Evolutionary conservation across 176 grass and related monocot genomes (phyloP).

Genomic region (Carex myosuroides): DNA sequence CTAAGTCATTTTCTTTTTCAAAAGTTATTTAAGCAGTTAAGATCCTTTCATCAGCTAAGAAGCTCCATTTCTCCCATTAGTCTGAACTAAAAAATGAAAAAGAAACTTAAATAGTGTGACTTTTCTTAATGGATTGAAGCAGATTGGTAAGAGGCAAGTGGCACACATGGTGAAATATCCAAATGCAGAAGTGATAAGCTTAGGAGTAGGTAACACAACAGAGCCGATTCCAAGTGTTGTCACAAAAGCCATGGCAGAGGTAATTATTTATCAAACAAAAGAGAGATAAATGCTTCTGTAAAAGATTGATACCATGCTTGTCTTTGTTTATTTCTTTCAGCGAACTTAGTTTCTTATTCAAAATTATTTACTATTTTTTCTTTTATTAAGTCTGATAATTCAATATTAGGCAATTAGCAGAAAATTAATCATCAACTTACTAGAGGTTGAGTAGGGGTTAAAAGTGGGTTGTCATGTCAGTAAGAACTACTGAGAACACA

Average conservation of each 20-base stretch:
- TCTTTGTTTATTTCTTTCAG: conserved; percentile 2
- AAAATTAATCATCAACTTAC: background rate
- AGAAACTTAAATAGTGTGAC: background rate
- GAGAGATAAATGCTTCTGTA: background rate
- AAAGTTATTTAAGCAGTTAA: background rate
- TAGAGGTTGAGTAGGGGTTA: background rate
- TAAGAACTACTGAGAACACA: background rate
- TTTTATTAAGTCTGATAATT: background rate
- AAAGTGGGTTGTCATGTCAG: background rate
- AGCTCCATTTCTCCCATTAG: background rate
- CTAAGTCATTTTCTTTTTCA: background rate
- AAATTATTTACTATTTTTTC: background rate
- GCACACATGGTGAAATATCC: conserved; percentile 76
- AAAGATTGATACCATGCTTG: background rate
- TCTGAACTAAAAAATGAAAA: background rate
- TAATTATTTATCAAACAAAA: conserved; percentile 26
- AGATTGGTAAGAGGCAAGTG: conserved; percentile 63
- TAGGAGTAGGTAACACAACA: conserved; percentile 90
- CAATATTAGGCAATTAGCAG: background rate
- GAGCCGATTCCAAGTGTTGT: conserved; percentile 75
- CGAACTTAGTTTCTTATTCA: background rate
- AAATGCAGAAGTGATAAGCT: conserved; percentile 77
- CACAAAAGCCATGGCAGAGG: conserved; percentile 81
- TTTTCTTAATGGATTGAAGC: background rate
- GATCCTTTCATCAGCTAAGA: background rate